A percentile compares a stretch with the other conserved stretches of the same genome.
phyloP scores from a whole-genome alignment of 192 early-diverging fungal species.

The Chytriomyces hyalinus region DNA sequence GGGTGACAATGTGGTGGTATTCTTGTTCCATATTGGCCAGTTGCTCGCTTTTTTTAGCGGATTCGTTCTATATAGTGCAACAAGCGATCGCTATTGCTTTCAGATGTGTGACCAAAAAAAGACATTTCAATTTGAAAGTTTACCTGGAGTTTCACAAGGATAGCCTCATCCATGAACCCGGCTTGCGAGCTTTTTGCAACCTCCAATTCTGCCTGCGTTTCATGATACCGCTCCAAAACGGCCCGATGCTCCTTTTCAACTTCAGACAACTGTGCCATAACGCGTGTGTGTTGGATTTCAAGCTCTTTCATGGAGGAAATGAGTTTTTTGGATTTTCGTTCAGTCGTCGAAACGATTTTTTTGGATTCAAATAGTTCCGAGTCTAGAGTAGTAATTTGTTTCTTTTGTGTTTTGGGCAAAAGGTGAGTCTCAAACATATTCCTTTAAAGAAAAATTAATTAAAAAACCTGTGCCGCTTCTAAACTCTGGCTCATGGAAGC shows the following conservation, averaged over 20 bases:
- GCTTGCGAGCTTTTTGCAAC: neutral
- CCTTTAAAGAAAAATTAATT: neutral
- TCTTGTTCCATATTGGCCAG: conserved; percentile 4
- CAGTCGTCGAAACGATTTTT: neutral
- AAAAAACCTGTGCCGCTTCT: conserved; percentile 6
- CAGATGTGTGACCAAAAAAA: neutral
- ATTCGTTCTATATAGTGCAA: neutral
- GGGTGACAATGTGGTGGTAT: conserved; percentile 1
- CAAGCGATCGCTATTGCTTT: neutral
- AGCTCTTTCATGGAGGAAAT: conserved; percentile 15
- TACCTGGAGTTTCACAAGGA: conserved; percentile 13
- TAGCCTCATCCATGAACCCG: conserved; percentile 23
- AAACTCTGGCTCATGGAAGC: neutral
- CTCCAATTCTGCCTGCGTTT: neutral
- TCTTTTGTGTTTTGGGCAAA: neutral
- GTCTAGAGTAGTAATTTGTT: neutral
- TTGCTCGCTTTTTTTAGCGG: neutral
- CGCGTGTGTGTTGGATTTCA: conserved; percentile 6
- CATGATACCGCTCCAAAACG: neutral
- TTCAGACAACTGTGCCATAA: neutral
- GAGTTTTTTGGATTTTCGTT: conserved; percentile 26
- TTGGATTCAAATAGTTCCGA: conserved; percentile 14
- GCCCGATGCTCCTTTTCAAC: neutral
- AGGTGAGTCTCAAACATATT: neutral
- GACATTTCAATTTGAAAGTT: neutral